These are phyloP conservation scores for Penicillium cataractarum DNA, from an alignment of 495 filamentous ascomycete species.

Conservation along the genomic window DNA sequence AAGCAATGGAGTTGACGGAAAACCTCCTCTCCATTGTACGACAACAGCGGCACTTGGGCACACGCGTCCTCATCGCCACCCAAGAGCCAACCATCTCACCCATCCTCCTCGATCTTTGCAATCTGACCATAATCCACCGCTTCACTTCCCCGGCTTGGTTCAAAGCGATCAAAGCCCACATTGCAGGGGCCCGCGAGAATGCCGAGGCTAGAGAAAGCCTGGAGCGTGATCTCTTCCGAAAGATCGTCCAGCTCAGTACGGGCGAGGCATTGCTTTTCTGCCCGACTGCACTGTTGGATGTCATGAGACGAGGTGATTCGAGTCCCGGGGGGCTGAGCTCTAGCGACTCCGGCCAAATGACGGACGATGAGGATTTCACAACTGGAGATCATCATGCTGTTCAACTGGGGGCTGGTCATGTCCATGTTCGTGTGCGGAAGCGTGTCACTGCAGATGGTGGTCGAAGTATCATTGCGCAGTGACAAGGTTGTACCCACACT, in stretches of 20 bases:
- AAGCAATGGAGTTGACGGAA: slow-evolving; percentile 58
- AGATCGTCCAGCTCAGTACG: slow-evolving; percentile 57
- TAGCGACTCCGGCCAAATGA: neutral
- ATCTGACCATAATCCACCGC: slow-evolving; percentile 71
- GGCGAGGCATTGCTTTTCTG: slow-evolving; percentile 71
- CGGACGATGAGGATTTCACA: neutral
- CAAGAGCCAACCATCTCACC: slow-evolving; percentile 79
- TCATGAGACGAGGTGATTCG: neutral
- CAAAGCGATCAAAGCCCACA: slow-evolving; percentile 57
- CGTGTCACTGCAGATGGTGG: slow-evolving; percentile 29
- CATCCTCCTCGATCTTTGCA: slow-evolving; percentile 68
- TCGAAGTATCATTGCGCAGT: slow-evolving; percentile 19
- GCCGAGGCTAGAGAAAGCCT: slow-evolving; percentile 19
- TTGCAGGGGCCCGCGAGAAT: slow-evolving; percentile 51
- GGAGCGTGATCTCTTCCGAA: slow-evolving; percentile 50
- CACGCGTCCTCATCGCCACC: slow-evolving; percentile 70
- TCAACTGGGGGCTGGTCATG: slow-evolving; percentile 21
- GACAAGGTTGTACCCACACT: slow-evolving; percentile 4
- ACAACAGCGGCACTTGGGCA: slow-evolving; percentile 70
- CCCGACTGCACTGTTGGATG: slow-evolving; percentile 37
- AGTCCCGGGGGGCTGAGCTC: neutral
- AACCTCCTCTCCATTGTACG: slow-evolving; percentile 67
- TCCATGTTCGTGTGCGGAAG: slow-evolving; percentile 22
- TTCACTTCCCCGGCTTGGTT: slow-evolving; percentile 77
- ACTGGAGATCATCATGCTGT: neutral